Percentiles rank a stretch among this genome's conserved stretches.
These are phyloP conservation scores for sorghum (Sorghum bicolor) DNA, from an alignment of 176 grass and related monocot genomes.

Conservation along the genomic window Sorghum_bicolor_NCBIv3 NC_012871.2:5322501-5323000, in stretches of 20 bases:
- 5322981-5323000: neutral
- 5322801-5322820: neutral
- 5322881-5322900: conserved; percentile 10
- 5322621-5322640: conserved; percentile 83
- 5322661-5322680: conserved; percentile 11
- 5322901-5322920: conserved; percentile 3
- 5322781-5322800: neutral
- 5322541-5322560: conserved; percentile 37
- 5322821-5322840: neutral
- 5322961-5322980: conserved; percentile 18
- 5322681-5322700: neutral
- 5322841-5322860: neutral
- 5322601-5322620: conserved; percentile 48
- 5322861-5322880: neutral
- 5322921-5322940: conserved; percentile 44
- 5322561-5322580: conserved; percentile 1
- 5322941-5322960: conserved; percentile 31
- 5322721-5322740: neutral
- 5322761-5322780: neutral
- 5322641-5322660: conserved; percentile 52
- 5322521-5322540: conserved; percentile 17
- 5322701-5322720: neutral
- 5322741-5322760: neutral
- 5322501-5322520: conserved; percentile 17
- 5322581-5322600: neutral